phyloP scores from a whole-genome alignment of 306 rosid genomes.

The Prosopis cineraria region DNA sequence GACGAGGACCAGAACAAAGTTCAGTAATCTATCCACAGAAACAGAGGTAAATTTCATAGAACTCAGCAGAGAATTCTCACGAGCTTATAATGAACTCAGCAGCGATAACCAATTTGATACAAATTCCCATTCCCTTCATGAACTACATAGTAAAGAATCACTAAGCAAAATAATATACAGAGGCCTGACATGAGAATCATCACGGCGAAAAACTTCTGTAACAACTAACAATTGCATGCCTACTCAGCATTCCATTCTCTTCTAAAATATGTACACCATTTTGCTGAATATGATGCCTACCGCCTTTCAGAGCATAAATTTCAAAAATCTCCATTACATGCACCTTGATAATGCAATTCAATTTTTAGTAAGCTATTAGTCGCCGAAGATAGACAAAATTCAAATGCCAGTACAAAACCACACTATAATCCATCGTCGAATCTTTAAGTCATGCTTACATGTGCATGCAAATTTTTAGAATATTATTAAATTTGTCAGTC shows the following conservation, averaged over 20 bases:
- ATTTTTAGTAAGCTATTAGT: neutral
- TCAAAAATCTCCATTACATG: neutral
- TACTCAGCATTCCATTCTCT: slow-evolving; percentile 27
- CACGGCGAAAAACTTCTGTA: slow-evolving; percentile 47
- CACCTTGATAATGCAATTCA: slow-evolving; percentile 29
- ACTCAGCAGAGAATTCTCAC: too few species aligned
- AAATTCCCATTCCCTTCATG: neutral
- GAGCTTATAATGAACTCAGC: neutral
- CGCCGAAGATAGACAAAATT: neutral
- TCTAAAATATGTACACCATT: slow-evolving; percentile 6
- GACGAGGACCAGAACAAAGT: neutral
- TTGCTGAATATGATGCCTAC: neutral
- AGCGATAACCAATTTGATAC: neutral
- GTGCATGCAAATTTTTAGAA: neutral
- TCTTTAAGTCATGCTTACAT: neutral
- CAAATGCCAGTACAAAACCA: neutral
- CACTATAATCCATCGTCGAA: neutral
- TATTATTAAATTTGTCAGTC: neutral
- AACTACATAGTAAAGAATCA: neutral
- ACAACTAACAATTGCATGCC: slow-evolving; percentile 49
- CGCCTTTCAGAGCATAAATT: neutral
- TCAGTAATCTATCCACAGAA: neutral
- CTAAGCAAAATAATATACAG: slow-evolving; percentile 32
- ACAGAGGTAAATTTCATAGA: too few species aligned
- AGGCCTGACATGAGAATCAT: slow-evolving; percentile 45